Base-by-base conservation (phyloP, 768 basidiomycete genomes). In the Lyophyllum semitale region DNA sequence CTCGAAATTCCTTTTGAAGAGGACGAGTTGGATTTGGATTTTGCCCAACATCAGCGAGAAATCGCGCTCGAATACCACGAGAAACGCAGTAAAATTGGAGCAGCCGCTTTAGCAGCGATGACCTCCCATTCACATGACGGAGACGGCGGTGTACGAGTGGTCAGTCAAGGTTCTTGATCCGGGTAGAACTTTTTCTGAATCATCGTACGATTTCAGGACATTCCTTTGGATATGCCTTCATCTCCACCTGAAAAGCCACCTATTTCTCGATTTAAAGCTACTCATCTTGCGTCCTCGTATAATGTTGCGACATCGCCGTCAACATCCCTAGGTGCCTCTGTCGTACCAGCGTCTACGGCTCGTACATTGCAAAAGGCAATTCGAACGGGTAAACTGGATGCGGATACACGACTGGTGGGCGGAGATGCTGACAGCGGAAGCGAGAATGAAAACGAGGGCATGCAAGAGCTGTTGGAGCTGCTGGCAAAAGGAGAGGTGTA, bases 41-140 rank as follows among this genome's bases (percentile, higher is more conserved):
- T 74, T 46, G 86, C 82, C 22, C 81, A 75, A 48, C 87, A 88
- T 61, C 87, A 91, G 59, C 84, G 89, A 26, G 89, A 91, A 66
- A 79, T 92, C 59, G 84, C 86, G 17, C 63, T 91, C 38, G 84
- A 84, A 59, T 92, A 93, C 63, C 77, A 87, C 66, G 71, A 77
- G 59, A 88, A 84, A 65, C 82, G 88, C 46, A 71, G 69, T 32
- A 73, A 73, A 17, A 78, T 91, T 48, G 83, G 84, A 1, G 73
- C 79, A 35, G 80, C 79, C 43, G 79, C 82, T 41, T 73, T 80
- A 13, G 72, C 73, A 37, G 81, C 78, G 9, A 77, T 88, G 75
- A 71, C 72, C 48, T 72, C 74, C 6, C 80, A 80, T 59, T 68
- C 71, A 22, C 77, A 79, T 54, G 72, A 74, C 32, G 71, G 72